A percentile compares a stretch with the other conserved stretches of the same genome.
phyloP scores from a whole-genome alignment of 192 early-diverging fungal species.

The Rhizoclosmatium sp. region DNA sequence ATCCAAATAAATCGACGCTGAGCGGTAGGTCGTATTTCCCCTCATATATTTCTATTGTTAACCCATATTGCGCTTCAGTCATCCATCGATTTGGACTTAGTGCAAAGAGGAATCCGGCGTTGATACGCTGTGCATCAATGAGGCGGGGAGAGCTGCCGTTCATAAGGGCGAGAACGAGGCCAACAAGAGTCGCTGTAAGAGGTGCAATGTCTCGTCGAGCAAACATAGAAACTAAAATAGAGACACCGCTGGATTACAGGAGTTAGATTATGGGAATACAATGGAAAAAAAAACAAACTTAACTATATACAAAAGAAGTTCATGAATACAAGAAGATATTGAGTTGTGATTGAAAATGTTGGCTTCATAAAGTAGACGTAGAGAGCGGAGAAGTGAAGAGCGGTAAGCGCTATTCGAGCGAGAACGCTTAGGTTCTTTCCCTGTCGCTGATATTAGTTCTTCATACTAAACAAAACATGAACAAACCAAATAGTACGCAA shows the following conservation, averaged over 20 bases:
- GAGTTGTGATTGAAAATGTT: slow-evolving; percentile 18
- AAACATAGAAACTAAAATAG: slow-evolving; percentile 47
- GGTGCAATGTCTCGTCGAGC: slow-evolving; percentile 47
- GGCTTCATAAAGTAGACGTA: slow-evolving; percentile 48
- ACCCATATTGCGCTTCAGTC: slow-evolving; percentile 34
- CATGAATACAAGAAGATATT: slow-evolving; percentile 47
- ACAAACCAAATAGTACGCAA: slow-evolving; percentile 44
- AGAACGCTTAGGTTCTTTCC: slow-evolving; percentile 50
- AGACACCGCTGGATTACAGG: slow-evolving; percentile 32
- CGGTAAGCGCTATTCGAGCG: slow-evolving; percentile 44
- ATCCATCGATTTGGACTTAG: slow-evolving; percentile 34
- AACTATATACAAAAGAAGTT: slow-evolving; percentile 55
- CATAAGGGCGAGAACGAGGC: slow-evolving; percentile 53
- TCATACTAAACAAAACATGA: slow-evolving; percentile 11
- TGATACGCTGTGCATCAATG: slow-evolving; percentile 33
- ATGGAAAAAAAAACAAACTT: not conserved
- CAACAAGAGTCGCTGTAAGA: slow-evolving; percentile 38
- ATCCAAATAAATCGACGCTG: not conserved
- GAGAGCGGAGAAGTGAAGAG: slow-evolving; percentile 53
- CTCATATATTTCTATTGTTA: slow-evolving; percentile 8
- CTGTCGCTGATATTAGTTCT: slow-evolving; percentile 6
- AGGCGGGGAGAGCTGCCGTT: slow-evolving; percentile 52
- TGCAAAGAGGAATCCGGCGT: slow-evolving; percentile 24
- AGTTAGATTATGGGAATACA: not conserved
- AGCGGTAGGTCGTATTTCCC: slow-evolving; percentile 1